phyloP scores from a whole-genome alignment of 2,329 filamentous ascomycete genomes.

The Alternaria arbusti region DNA sequence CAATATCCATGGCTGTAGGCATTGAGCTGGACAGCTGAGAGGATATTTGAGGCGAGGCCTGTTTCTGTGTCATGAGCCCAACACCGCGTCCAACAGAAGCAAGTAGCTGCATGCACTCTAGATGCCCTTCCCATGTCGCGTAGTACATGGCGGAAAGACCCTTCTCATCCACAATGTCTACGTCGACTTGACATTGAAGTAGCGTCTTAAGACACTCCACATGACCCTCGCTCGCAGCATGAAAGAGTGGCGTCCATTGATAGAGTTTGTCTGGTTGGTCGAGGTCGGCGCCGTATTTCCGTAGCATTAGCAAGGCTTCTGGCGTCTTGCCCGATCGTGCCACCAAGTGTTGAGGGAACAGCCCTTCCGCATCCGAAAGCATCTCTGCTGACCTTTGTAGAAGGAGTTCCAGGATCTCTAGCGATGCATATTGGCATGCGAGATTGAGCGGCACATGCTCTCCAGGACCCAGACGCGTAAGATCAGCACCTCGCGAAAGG shows the following conservation, averaged over 20 bases:
- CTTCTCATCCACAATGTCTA: conserved; percentile 87
- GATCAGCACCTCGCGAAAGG: conserved; percentile 77
- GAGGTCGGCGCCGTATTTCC: conserved; percentile 85
- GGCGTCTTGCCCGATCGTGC: conserved; percentile 86
- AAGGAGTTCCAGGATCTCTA: conserved; percentile 83
- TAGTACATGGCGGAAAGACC: conserved; percentile 96
- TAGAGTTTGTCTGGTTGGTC: conserved; percentile 95
- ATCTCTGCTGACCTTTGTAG: conserved; percentile 81
- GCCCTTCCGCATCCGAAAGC: conserved; percentile 91
- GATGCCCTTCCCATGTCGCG: conserved; percentile 94
- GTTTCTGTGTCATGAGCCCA: conserved; percentile 41
- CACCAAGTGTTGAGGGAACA: conserved; percentile 97
- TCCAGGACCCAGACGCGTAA: conserved; percentile 83
- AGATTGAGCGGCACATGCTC: conserved; percentile 95
- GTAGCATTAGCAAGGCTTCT: conserved; percentile 77
- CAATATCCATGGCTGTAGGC: conserved; percentile 60
- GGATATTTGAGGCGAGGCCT: conserved; percentile 52
- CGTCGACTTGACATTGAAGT: conserved; percentile 78
- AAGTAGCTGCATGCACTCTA: conserved; percentile 91
- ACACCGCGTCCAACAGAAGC: conserved; percentile 58
- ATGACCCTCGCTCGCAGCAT: conserved; percentile 95
- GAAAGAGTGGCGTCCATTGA: conserved; percentile 95
- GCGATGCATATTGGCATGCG: conserved; percentile 90
- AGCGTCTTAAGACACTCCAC: conserved; percentile 84
- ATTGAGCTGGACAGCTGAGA: conserved; percentile 46